Evolutionary conservation across 352 stramenopile genomes (phyloP), one percentile per base, ranked within the genome.

Genomic region (Phytophthora fragariaefolia): DNA sequence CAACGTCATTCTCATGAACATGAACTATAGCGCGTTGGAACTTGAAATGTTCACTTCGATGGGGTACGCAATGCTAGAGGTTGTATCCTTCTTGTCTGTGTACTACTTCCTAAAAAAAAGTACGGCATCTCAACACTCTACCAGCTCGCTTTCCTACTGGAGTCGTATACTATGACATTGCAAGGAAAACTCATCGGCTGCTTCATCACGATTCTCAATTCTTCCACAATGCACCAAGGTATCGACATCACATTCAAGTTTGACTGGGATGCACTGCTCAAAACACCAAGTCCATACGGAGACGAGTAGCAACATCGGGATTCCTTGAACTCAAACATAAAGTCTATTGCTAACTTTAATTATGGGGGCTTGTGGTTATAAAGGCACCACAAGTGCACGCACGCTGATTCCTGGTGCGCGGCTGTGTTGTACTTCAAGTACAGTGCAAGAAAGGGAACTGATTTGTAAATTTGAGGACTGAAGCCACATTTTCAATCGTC

Each of bases 111-210:
- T 76, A 68, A 71, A 46, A 58, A 40, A 17, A 63, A 66, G 30
- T 76, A 74, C 63, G 67, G 67, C 20, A 48, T 76, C 30, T 72
- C 49, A 32, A 55, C 59, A 28, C 55, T 76, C 17, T 63, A 74
- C 22, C 51, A 69, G 53, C 64, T 80, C 30, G 68, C 52, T 13
- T 80, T 80, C 45, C 58, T 80, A 60, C 69, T 80, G 17, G 69
- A 77, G 48, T 63, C 52, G 18, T 73, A 77, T 53, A 58, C 55
- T 6, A 56, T 66, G 47, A 62, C 40, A 8, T 38, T 71, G n/a
- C 67, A 72, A 23, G 63, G 49, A 15, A 72, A 74, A 30, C 56
- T 72, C 22, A 54, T 74, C n/a, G 60, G 28, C 3, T 57, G 45
- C 34, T 62, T 73, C 65, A 60, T 65, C 54, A 59, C 18, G 3